Evolutionary conservation across 2,329 filamentous ascomycete genomes (phyloP), one percentile per base, ranked within the genome.

Genomic region (Helminthosporium solani): DNA sequence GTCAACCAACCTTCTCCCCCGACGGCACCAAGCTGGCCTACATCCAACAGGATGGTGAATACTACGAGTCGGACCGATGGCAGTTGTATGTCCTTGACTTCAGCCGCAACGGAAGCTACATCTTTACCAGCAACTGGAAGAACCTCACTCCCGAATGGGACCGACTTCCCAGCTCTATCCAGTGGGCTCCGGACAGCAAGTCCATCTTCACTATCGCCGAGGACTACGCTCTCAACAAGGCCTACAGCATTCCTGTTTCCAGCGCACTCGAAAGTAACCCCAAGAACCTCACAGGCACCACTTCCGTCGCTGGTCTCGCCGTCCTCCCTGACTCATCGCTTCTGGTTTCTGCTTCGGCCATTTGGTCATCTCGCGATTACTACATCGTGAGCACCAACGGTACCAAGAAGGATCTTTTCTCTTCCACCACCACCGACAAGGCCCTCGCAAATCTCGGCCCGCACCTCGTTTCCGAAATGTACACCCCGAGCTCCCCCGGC

Each of bases 21-120:
- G 80, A 87, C 59, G 87, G 88, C 20, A 79, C 75, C 36, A 80
- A 81, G 49, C 75, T 94, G 27, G 88, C 83, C 4, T 96, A 94
- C 67, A 91, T 94, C 86, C 80, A 82, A 54, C 79, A 80, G 51
- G 78, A 82, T 44, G 82, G 85, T 25, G 62, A 67, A 37, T 67
- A 66, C 55, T 95, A 96, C 64, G 90, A 96, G 71, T 83, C 86
- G n/a, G 90, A 96, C 72, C 85, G 86, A 63, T 78, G 82, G 42
- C 78, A 82, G 37, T 52, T 69, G 7, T 70, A 70, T 54, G 58
- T 58, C 25, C 52, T 66, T 21, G 66, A 68, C 42, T 53, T 70
- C 36, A 54, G 46, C 33, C 52, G 46, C 20, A 53, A 28, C 14
- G 33, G 51, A 36, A 54, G 62, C 15, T 46, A 56, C 7, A 54